Base-by-base conservation (phyloP, 495 filamentous ascomycete species). In the Neurospora terricola region DNA sequence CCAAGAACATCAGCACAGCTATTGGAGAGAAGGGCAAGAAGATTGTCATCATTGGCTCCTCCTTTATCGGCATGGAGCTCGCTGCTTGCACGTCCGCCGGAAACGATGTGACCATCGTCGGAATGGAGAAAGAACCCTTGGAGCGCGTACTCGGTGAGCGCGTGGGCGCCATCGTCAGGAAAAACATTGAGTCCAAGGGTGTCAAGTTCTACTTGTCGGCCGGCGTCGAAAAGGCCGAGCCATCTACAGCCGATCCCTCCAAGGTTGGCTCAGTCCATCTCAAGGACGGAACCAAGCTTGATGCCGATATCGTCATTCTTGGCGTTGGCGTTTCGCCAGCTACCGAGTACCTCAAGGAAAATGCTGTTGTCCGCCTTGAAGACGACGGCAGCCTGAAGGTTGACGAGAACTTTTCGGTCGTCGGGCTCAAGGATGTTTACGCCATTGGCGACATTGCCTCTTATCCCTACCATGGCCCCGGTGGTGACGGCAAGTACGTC, bases 41-140 rank as follows among this genome's bases (percentile, higher is more conserved):
- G 82, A 88, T 98, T 77, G 94, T 97, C 42, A 86, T 99, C 21
- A 88, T 99, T 72, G 96, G 96, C 23, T 92, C 89, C 71, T 94
- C 92, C 68, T 98, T 99, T 82, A 99, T 99, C 80, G 88, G 96
- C 43, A 96, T 99, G 94, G 96, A 99, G 82, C 88, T 97, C 37
- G 93, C 91, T 48, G 97, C 94, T 70, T 89, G 89, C 40, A 90
- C 90, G 4, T 82, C 88, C 14, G 90, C 90, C 71, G 89, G 89
- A 70, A 93, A 98, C 77, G 82, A 88, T 21, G 92, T 99, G 43
- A 91, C 92, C n/a, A 88, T 98, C 71, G 86, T 99, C n/a, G 96
- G 96, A 70, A 95, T 94, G 91, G 96, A 98, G 79, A 89, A 86
- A 74, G 87, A 87, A 38, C 96, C 96, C 3, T 83, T 98, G 74